Base-by-base conservation (phyloP, 2,329 filamentous ascomycete species). In the Allantophomopsis lycopodina region DNA sequence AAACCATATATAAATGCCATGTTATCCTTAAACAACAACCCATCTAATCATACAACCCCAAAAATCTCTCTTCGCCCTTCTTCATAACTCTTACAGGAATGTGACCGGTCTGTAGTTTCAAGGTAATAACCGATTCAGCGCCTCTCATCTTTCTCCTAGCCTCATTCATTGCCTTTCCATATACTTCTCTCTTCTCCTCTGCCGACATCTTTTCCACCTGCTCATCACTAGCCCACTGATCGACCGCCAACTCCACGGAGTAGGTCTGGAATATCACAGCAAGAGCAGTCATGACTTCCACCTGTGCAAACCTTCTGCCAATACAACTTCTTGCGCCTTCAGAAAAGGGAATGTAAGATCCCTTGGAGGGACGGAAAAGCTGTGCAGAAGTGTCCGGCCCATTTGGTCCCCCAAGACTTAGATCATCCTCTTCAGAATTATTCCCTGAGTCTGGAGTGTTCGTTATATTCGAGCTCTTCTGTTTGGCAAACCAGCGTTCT, bases 21-120 rank as follows among this genome's bases (percentile, higher is more conserved):
- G 23, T 8, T 28, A 3, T 28, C 18, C 18, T 28, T 28, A 8
- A 28, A 28, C 5, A 28, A 28, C 11, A 28, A 21, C 20, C 20
- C 23, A 28, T 28, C 23, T 28, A 28, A 4, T 28, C 23, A 28
- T 28, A 28, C 11, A 28, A 28, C 10, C 23, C 23, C 23, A 28
- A 28, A 59, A 88, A 87, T 50, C 70, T 69, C 65, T 88, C 84
- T 46, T 71, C 60, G 0, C 83, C 83, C 48, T 79, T 73, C 60
- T 62, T 74, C 8, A 84, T 78, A 46, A 89, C 58, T 46, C 81
- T 62, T 32, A 89, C 61, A 0, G 79, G 78, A 28, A 89, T 49
- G 34, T 44, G 51, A 4, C 47, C 73, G 5, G 63, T 62, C n/a
- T 62, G 66, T 57, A 89, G 64, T 60, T 85, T 83, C 48, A 89